Base-by-base conservation (phyloP, 2,329 filamentous ascomycete genomes). In the Epichloe uncinata region DNA sequence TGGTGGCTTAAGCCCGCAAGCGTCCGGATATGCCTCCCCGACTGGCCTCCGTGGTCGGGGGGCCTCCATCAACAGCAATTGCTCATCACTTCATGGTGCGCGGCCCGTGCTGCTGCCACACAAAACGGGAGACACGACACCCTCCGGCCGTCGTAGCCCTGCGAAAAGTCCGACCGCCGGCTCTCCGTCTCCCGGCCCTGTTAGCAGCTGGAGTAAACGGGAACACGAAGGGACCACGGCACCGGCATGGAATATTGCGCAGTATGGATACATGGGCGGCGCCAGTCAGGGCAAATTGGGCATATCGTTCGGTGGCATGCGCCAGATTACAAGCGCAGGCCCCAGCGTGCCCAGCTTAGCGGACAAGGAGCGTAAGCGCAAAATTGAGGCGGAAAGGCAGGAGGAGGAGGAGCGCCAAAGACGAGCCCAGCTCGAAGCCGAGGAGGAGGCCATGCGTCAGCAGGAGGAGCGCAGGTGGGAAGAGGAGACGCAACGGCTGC, bases 181-280 rank as follows among this genome's bases (percentile, higher is more conserved):
- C 33, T 65, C 74, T 13, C 66, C 71, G 52, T 75, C 81, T 47
- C 73, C 78, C 38, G 62, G 68, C 33, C 66, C 72, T 2, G 79
- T 91, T 54, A 95, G 86, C 63, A 94, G 82, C 67, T 97, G 93
- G 93, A 95, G 87, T 66, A 94, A 81, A 64, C 87, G 78, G 65
- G 77, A 79, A 50, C 87, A 96, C 57, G 86, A 96, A 65, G 79
- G 79, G 15, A 77, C 75, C 42, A 96, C 90, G 2, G 76, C 83
- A 26, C 93, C 93, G 0, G 93, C 93, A 1, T 98, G 93, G 93
- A 98, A 97, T 63, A 97, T 97, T 58, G 85, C 90, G 51, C 93
- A 98, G 64, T 98, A 98, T 63, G 90, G 93, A 7, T 98, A 96
- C 67, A 93, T 97, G 85, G 93, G 93, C 51, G 93, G 93, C 45